Conservation (phyloP, 2,329 filamentous ascomycete genomes). For the Aspergillus sergii region DNA sequence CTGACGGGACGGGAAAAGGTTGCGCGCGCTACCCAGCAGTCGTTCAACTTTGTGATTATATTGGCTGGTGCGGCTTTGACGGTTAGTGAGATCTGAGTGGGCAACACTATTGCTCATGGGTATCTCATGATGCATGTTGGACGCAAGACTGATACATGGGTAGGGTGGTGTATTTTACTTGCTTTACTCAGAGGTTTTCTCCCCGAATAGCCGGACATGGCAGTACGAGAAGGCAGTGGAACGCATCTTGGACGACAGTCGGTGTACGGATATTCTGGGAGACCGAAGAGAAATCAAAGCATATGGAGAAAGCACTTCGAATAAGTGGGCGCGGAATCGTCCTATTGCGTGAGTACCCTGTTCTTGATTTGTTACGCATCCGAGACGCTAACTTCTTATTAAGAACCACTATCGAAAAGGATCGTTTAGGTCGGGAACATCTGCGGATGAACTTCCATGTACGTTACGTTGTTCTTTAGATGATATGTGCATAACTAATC, state of each 20-base stretch:
- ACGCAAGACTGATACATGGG: background rate
- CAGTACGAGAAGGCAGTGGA: conserved; percentile 88
- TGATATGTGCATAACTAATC: background rate
- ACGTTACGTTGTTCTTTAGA: conserved; percentile 31
- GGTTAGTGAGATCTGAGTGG: conserved; percentile 49
- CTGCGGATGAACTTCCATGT: conserved; percentile 84
- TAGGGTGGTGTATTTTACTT: conserved; percentile 77
- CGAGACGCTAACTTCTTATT: background rate
- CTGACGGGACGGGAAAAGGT: conserved; percentile 77
- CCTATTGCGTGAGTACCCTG: conserved; percentile 51
- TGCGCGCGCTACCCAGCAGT: conserved; percentile 83
- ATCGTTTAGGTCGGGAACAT: conserved; percentile 76
- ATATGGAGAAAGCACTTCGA: conserved; percentile 77
- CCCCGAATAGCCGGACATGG: conserved; percentile 78
- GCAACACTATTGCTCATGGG: background rate
- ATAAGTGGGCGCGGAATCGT: conserved; percentile 73
- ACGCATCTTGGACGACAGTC: conserved; percentile 71
- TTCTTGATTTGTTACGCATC: background rate
- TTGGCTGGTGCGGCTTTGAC: conserved; percentile 75
- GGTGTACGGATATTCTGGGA: conserved; percentile 74
- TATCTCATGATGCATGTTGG: background rate
- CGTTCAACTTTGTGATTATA: conserved; percentile 82
- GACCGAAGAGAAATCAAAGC: conserved; percentile 74
- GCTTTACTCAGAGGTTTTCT: conserved; percentile 81
- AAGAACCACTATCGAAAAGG: conserved; percentile 69